Conservation (phyloP, 768 basidiomycete genomes). For the Botryobasidium botryosum region DNA sequence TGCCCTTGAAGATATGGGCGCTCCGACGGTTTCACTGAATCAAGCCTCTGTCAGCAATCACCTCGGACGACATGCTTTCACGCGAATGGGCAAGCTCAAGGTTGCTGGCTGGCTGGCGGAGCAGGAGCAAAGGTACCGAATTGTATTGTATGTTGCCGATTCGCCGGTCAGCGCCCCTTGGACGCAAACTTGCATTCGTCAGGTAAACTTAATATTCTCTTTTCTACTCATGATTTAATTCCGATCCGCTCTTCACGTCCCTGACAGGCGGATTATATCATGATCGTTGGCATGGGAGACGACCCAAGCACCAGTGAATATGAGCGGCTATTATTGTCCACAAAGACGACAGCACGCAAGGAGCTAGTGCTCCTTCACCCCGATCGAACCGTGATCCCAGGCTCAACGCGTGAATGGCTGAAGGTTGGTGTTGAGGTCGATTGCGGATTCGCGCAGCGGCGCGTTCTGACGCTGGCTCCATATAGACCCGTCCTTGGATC, state of each 20-base stretch:
- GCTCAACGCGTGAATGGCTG: conserved; percentile 91
- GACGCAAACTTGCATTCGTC: conserved; percentile 96
- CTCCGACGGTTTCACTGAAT: conserved; percentile 80
- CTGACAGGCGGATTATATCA: conserved; percentile 70
- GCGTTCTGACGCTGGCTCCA: conserved; percentile 7
- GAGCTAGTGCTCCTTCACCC: conserved; percentile 90
- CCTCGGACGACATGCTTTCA: conserved; percentile 89
- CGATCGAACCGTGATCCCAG: conserved; percentile 72
- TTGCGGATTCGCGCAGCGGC: too few relatives aligned
- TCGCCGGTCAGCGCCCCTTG: conserved; percentile 88
- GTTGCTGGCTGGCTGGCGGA: conserved; percentile 89
- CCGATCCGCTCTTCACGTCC: conserved; percentile 4
- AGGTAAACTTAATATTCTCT: conserved; percentile 31
- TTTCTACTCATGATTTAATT: not conserved
- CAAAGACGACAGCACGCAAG: conserved; percentile 97
- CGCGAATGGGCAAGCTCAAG: conserved; percentile 92
- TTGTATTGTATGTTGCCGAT: conserved; percentile 90
- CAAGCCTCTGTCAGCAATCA: conserved; percentile 86
- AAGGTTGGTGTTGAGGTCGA: too few relatives aligned
- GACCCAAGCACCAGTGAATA: conserved; percentile 82
- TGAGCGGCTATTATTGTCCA: conserved; percentile 78
- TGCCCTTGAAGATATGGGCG: conserved; percentile 86
- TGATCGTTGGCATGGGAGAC: conserved; percentile 89
- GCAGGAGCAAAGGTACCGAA: conserved; percentile 83
- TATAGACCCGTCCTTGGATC: conserved; percentile 83